Evolutionary conservation across 2,329 filamentous ascomycete species (phyloP).

Genomic region (Pseudopithomyces maydicus): DNA sequence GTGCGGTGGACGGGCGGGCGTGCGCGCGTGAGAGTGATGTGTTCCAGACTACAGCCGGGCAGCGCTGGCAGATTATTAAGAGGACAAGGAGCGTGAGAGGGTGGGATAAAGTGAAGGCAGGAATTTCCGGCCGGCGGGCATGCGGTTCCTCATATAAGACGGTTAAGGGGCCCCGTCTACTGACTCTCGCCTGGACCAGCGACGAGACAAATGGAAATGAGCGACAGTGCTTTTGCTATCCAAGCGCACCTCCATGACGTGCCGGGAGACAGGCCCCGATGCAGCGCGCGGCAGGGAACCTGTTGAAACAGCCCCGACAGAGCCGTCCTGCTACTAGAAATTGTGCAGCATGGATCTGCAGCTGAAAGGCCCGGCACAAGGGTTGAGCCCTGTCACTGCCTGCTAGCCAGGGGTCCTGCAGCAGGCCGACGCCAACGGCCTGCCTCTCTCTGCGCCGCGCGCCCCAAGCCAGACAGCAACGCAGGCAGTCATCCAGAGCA

Average conservation of each 20-base stretch:
- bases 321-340: conserved; percentile 5
- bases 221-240: conserved; percentile 41
- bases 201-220: conserved; percentile 48
- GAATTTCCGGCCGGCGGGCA: conserved; percentile 30
- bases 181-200: conserved; percentile 40
- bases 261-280: conserved; percentile 42
- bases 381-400: conserved; percentile 9
- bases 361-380: conserved; percentile 15
- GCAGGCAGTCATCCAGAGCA: too few relatives aligned
- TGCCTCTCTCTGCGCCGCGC: conserved; percentile 2
- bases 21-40: too few relatives aligned
- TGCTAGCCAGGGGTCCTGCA: conserved; percentile 12
- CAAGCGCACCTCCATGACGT: conserved; percentile 47
- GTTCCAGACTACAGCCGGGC: conserved; percentile 36
- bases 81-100: conserved; percentile 26
- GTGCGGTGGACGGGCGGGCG: conserved; percentile 14
- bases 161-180: conserved; percentile 38
- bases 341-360: conserved; percentile 27
- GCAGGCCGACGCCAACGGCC: conserved; percentile 4
- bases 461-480: neutral
- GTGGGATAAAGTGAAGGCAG: conserved; percentile 20
- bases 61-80: conserved; percentile 20
- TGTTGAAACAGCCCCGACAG: conserved; percentile 31
- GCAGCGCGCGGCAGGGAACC: conserved; percentile 23
- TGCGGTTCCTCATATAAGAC: conserved; percentile 38